Evolutionary conservation across 345 rosid species (phyloP), one percentile per base, ranked within the genome.

Genomic region (Pelargonium nanum): DNA sequence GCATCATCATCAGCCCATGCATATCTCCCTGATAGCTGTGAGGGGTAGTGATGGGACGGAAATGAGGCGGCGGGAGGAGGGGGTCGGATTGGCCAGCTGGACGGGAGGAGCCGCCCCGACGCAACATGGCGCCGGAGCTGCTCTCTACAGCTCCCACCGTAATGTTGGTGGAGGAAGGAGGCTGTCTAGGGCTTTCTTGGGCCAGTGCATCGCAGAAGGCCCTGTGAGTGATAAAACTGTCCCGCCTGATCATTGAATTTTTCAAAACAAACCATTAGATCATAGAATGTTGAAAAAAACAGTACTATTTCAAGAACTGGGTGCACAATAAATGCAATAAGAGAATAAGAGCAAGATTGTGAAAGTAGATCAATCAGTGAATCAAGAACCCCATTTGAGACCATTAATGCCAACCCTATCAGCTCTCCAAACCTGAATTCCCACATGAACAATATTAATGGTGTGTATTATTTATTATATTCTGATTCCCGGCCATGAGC

Each of bases 161-260:
- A n/a, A 85, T 75, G 63, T 84, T 40, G 48, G 32, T 81, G 40
- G 30, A 63, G 1, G 48, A 40, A 0, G 48, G 48, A 9, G 89
- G 89, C 59, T 81, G 83, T 58, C 89, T 81, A 6, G 78, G 87
- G 57, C 77, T 80, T 63, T 89, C 94, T 61, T 83, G 96, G 68
- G 91, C 86, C 70, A 89, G 59, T 26, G 95, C 94, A 55, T 89
- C 95, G 22, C 96, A 89, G 62, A 89, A 89, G 26, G 96, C 95
- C 63, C 94, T 77, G 68, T 89, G 96, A 3, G 96, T 86, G 64
- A 89, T 86, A 70, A 86, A 89, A 65, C 96, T 89, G 74, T 89
- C 91, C 19, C 96, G 83, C 78, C 97, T 89, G 65, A 2, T 10
- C 16, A n/a, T n/a, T n/a, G 16, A 40, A 40, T 40, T 40, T 40